Base-by-base conservation (phyloP, 345 rosid genomes). In the Syzygium grande region DNA sequence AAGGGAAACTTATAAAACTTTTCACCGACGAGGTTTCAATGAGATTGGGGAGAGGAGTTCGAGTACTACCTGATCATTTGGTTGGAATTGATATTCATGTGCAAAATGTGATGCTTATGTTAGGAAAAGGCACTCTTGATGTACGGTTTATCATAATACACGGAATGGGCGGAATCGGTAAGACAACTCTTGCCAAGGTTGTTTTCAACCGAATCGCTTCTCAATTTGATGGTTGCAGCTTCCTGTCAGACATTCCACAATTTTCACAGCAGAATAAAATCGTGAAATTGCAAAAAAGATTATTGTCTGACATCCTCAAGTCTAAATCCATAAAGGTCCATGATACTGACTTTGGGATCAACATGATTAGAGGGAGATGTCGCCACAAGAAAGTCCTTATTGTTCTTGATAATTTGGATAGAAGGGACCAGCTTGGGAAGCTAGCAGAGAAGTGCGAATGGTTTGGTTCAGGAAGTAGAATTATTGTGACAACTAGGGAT, bases 131-230 rank as follows among this genome's bases (percentile, higher is more conserved):
- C 19, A 4, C 78, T 21, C 13, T 14, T 21, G 86, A 84, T n/a
- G 86, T 84, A 21, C 79, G 80, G 1, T 7, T 87, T n/a, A 51
- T 87, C 7, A 86, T 83, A 52, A 87, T 87, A 51, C 49, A 29
- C 23, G 86, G 89, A 38, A 87, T 84, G 86, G 65, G 89, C 2
- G 84, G 86, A 21, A 84, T 87, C 10, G 89, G 89, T 9, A 87
- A 87, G 59, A 87, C 89, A 30, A 84, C 89, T 9, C 86, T 87
- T 16, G 89, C 89, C 9, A 58, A 80, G 14, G 73, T 61, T 16
- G 58, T 87, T 56, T 87, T 54, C 25, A 87, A 84, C 77, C 85
- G 7, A 23, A n/a, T 87, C 12, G 34, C 49, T 29, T 19, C 51
- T 3, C 51, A 22, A 10, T 87, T 38, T 29, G 49, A 49, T 29